Evolutionary conservation across 2,329 filamentous ascomycete genomes (phyloP).

Genomic region (Helotiales sp.): DNA sequence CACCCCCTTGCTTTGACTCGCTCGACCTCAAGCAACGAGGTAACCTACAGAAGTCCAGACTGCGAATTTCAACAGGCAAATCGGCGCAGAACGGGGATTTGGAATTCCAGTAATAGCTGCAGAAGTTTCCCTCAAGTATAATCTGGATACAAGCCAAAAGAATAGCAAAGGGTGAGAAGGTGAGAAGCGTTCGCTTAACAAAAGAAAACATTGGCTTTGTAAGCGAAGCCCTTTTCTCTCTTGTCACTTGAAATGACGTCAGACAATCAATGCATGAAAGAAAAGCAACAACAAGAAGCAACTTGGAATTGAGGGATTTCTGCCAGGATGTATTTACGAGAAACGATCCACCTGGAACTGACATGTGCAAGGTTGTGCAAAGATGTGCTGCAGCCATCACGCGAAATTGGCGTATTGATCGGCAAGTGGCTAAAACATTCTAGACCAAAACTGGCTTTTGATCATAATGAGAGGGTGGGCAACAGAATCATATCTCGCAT

Average conservation of each 20-base stretch:
- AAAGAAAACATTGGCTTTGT: neutral
- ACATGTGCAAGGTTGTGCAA: neutral
- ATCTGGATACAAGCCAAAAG: no score
- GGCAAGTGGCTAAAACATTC: neutral
- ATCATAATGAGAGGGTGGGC: neutral
- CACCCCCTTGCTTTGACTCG: slow-evolving; percentile 1
- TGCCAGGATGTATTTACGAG: neutral
- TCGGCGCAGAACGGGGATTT: no score
- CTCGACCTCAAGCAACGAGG: no score
- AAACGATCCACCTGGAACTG: neutral
- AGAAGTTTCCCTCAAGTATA: no score
- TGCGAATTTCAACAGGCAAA: no score
- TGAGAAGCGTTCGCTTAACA: neutral
- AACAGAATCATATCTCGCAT: neutral
- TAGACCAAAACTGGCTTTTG: neutral
- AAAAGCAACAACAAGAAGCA: no score
- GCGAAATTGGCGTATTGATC: neutral
- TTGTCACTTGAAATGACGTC: neutral
- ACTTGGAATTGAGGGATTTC: no score
- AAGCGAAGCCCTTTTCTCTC: neutral
- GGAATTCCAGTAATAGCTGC: no score
- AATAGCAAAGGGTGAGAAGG: no score
- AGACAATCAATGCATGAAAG: no score
- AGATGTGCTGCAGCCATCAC: neutral
- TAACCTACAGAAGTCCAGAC: no score